phyloP scores from a whole-genome alignment of 2,329 filamentous ascomycete genomes.

The Ascochyta clinopodiicola region DNA sequence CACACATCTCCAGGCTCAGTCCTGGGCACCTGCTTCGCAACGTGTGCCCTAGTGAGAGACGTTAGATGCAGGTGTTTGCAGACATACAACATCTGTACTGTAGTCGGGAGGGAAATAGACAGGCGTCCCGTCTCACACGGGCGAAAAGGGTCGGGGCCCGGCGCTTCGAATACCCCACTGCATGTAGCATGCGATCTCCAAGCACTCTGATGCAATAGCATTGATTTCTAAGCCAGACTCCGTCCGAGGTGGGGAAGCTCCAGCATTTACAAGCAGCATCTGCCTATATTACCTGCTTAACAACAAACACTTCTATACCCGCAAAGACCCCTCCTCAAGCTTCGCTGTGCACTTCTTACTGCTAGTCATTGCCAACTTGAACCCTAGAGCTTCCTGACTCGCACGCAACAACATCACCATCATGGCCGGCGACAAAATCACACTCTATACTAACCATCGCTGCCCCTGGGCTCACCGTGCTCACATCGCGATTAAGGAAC shows the following conservation, averaged over 20 bases:
- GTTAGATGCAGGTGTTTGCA: too few species aligned
- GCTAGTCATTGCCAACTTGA: conserved; percentile 7
- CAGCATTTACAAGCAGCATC: conserved; percentile 4
- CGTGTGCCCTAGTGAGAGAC: too few species aligned
- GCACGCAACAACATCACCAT: background rate
- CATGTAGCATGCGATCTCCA: conserved; percentile 17
- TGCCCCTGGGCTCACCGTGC: conserved; percentile 80
- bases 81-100: background rate
- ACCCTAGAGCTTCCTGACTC: conserved; percentile 8
- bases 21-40: background rate
- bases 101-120: background rate
- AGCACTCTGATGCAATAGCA: conserved; percentile 27
- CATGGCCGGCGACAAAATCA: conserved; percentile 58
- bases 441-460: conserved; percentile 71
- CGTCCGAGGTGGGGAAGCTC: conserved; percentile 4
- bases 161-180: conserved; percentile 24
- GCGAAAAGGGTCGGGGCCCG: conserved; percentile 13
- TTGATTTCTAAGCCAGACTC: conserved; percentile 36
- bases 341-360: background rate
- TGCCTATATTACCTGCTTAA: background rate
- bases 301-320: background rate
- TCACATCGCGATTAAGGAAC: conserved; percentile 73
- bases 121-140: conserved; percentile 1
- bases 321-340: background rate
- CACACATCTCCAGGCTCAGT: background rate